Base-by-base conservation (phyloP, 1,284 basidiomycete species). In the Ustanciosporium gigantosporum region DNA sequence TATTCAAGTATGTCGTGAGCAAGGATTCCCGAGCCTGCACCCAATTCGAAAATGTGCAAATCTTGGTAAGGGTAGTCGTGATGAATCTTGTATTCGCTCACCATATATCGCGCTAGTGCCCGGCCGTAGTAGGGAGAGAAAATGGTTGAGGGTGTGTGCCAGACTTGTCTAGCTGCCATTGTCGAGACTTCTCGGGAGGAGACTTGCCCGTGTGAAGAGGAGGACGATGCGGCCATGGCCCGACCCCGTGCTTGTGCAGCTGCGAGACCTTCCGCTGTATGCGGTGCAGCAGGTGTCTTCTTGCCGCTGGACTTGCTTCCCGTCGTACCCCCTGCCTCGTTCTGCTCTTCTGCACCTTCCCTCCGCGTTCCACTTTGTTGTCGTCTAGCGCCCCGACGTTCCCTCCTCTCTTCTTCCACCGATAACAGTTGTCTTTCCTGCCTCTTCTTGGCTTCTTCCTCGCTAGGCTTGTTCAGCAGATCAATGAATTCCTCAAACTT, bases 131-230 rank as follows among this genome's bases (percentile, higher is more conserved):
- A 90, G 9, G 95, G 95, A 90, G 94, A 91, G 83, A 98, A 97
- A 31, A 99, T 81, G 78, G 98, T 94, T 2, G 92, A 96, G 0
- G 95, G 95, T 0, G 95, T 99, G 80, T 99, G 95, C 95, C 95
- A 99, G 44, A 98, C 83, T 79, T 99, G 95, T 69, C 86, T 84
- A 5, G 91, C 91, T 0, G 70, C 73, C 75, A 75, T 75, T 2
- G 52, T 41, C 25, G 69, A 56, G 1, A 75, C 66, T 79, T 81
- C 51, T n/a, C 42, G 25, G 21, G 70, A 67, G 16, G 58, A 50
- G 1, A 65, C 58, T 1, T 46, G 11, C 11, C 27, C 27, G 27
- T 29, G 11, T n/a, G n/a, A n/a, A 9, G 9, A 9, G 19, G 55
- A 47, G 37, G 34, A 65, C 48, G 64, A 51, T 20, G 47, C 31